phyloP scores from a whole-genome alignment of 2,329 filamentous ascomycete genomes.

The Sclerotinia nivalis region DNA sequence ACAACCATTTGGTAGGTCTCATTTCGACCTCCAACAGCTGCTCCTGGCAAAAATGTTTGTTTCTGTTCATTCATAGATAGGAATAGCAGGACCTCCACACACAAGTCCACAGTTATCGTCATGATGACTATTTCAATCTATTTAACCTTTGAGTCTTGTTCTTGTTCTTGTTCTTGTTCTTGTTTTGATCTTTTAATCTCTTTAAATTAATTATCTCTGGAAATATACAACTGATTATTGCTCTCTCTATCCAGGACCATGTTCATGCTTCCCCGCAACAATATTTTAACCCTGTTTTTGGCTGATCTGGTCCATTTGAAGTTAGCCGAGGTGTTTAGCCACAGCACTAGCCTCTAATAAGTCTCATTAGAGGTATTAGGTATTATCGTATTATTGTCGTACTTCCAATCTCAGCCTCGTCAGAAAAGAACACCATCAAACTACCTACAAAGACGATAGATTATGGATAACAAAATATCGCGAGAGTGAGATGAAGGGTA shows the following conservation, averaged over 20 bases:
- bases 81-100: no score
- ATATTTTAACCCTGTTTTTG: background rate
- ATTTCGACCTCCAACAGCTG: no score
- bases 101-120: no score
- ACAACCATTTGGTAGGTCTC: no score
- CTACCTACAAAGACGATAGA: background rate
- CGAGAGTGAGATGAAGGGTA: background rate
- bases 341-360: slow-evolving; percentile 3
- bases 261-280: slow-evolving; percentile 4
- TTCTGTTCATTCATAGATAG: no score
- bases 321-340: background rate
- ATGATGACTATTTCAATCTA: no score
- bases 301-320: background rate
- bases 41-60: no score
- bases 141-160: no score
- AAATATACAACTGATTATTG: no score
- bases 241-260: background rate
- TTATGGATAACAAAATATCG: background rate
- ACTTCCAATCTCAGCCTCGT: background rate
- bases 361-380: background rate
- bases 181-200: no score
- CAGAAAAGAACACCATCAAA: background rate
- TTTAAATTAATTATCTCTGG: no score
- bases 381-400: background rate
- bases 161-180: no score